phyloP scores from a whole-genome alignment of 441 rosid species.

The Eugenia klotzschiana region DNA sequence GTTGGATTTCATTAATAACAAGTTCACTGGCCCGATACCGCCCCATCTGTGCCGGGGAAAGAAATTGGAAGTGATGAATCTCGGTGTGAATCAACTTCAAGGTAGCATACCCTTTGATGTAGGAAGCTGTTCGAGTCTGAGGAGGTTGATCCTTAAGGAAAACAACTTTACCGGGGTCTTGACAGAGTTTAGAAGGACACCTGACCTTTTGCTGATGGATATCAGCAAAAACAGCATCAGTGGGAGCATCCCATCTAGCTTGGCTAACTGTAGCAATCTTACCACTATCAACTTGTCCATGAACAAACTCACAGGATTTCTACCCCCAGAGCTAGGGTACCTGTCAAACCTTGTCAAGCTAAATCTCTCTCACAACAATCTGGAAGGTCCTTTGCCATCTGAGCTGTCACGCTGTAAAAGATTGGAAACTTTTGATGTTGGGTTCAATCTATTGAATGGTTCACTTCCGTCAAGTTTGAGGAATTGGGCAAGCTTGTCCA shows the following conservation, averaged over 20 bases:
- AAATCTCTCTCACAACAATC: conserved; percentile 43
- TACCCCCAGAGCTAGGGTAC: conserved; percentile 48
- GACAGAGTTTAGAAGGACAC: conserved; percentile 34
- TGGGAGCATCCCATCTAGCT: conserved; percentile 50
- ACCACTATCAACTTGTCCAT: conserved; percentile 32
- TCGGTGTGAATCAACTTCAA: conserved; percentile 49
- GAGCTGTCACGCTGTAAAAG: conserved; percentile 36
- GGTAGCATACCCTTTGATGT: conserved; percentile 48
- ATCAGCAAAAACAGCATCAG: conserved; percentile 34
- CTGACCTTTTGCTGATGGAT: conserved; percentile 27
- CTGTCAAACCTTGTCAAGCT: conserved; percentile 27
- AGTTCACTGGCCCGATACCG: conserved; percentile 50
- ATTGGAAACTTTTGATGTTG: conserved; percentile 36
- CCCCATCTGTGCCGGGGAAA: conserved; percentile 51
- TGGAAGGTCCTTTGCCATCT: conserved; percentile 50
- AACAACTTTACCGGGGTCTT: conserved; percentile 42
- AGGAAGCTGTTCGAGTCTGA: conserved; percentile 39
- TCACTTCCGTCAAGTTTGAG: conserved; percentile 31
- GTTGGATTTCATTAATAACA: conserved; percentile 49
- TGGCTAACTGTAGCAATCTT: conserved; percentile 36
- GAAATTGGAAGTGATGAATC: conserved; percentile 22
- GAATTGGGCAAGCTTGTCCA: conserved; percentile 32
- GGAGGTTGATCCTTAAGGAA: conserved; percentile 38
- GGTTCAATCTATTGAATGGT: conserved; percentile 51
- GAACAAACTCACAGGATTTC: conserved; percentile 40